A percentile compares a stretch with the other conserved stretches of the same genome.
These are phyloP conservation scores for Aspergillus spinulosporus DNA, from an alignment of 2,329 filamentous ascomycete species.

Conservation along the genomic window DNA sequence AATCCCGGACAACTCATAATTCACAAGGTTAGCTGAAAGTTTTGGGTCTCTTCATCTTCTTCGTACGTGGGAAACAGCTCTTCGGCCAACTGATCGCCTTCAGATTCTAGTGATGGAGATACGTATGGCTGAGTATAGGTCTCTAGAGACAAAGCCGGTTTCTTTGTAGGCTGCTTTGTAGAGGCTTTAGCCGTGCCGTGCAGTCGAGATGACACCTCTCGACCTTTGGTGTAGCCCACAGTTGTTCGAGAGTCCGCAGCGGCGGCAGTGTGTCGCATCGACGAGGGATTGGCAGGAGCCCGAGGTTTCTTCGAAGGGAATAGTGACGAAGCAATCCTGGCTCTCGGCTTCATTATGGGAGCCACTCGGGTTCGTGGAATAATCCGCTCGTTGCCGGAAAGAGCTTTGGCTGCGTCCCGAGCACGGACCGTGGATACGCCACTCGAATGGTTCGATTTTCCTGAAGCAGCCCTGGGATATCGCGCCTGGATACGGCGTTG, in stretches of 20 bases:
- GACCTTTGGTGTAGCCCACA: slow-evolving; percentile 80
- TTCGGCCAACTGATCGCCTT: slow-evolving; percentile 45
- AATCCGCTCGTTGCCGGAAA: slow-evolving; percentile 36
- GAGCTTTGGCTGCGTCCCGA: slow-evolving; percentile 43
- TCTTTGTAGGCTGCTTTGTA: slow-evolving; percentile 26
- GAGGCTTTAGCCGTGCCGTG: slow-evolving; percentile 27
- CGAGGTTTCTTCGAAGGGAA: slow-evolving; percentile 45
- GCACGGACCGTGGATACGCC: slow-evolving; percentile 43
- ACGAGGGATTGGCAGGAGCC: slow-evolving; percentile 51
- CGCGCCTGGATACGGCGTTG: slow-evolving; percentile 26
- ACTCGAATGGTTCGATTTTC: slow-evolving; percentile 25
- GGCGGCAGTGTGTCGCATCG: slow-evolving; percentile 61
- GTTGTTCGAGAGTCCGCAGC: slow-evolving; percentile 74
- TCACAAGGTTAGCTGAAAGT: slow-evolving; percentile 44
- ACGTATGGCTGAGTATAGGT: slow-evolving; percentile 47
- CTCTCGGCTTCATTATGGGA: slow-evolving; percentile 37
- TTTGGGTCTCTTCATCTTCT: slow-evolving; percentile 42
- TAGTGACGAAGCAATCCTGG: slow-evolving; percentile 36
- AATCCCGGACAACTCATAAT: not conserved
- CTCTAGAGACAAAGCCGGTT: slow-evolving; percentile 40
- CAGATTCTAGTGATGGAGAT: slow-evolving; percentile 42
- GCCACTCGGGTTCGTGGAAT: slow-evolving; percentile 34
- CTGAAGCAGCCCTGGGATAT: slow-evolving; percentile 30
- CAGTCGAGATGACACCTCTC: slow-evolving; percentile 43
- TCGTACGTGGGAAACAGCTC: slow-evolving; percentile 34